phyloP scores from a whole-genome alignment of 1,284 basidiomycete genomes.

The Hemileccinum hortonii region DNA sequence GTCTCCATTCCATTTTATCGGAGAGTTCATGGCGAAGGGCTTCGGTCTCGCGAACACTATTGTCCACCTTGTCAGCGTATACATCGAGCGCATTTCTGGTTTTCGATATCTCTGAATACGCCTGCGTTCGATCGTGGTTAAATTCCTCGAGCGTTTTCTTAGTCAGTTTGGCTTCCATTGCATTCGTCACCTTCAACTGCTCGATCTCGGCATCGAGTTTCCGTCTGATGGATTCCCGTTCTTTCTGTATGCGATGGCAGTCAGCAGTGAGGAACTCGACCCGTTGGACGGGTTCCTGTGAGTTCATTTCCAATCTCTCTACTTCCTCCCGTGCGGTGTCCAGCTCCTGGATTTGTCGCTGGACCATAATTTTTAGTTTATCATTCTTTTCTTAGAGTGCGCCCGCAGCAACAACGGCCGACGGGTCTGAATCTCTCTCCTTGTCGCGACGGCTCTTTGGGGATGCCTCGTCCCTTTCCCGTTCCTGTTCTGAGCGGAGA shows the following conservation, averaged over 20 bases:
- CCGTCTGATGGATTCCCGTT: constrained; percentile 19
- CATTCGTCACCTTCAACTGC: constrained; percentile 15
- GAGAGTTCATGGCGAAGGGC: constrained; percentile 20
- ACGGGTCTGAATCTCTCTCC: constrained; percentile 10
- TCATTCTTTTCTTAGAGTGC: constrained; percentile 27
- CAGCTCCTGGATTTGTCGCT: constrained; percentile 16
- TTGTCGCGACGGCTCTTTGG: constrained; percentile 21
- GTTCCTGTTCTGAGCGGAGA: constrained; percentile 10
- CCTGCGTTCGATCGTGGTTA: constrained; percentile 21
- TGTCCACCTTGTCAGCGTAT: constrained; percentile 19
- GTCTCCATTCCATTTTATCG: constrained; percentile 13
- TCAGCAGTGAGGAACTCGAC: constrained; percentile 24
- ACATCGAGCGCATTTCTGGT: constrained; percentile 22
- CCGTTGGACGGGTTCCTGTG: constrained; percentile 24
- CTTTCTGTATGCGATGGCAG: constrained; percentile 28
- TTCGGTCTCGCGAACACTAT: constrained; percentile 16
- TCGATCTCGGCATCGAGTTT: constrained; percentile 26
- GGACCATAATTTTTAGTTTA: constrained; percentile 20
- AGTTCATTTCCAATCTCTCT: constrained; percentile 10
- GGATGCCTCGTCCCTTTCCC: constrained; percentile 16
- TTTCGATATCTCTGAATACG: constrained; percentile 24
- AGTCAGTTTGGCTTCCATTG: constrained; percentile 22
- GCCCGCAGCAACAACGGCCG: constrained; percentile 4
- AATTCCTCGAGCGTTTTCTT: constrained; percentile 25
- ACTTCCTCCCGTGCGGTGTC: constrained; percentile 15